These are phyloP conservation scores for Arachis monticola DNA, from an alignment of 331 rosid genomes.

Conservation along the genomic window DNA sequence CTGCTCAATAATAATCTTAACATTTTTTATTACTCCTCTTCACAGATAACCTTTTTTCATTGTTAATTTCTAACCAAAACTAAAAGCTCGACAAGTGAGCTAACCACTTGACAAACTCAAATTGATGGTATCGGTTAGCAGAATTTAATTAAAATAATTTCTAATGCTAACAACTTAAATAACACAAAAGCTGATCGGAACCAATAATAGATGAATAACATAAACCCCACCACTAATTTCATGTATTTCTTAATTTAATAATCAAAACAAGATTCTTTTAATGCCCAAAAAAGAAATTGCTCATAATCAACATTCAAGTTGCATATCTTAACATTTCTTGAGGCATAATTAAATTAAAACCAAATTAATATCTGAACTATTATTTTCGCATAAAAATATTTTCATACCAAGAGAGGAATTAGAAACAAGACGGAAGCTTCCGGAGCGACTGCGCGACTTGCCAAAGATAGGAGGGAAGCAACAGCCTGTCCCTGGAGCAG, in stretches of 20 bases:
- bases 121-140: neutral
- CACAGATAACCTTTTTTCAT: no score
- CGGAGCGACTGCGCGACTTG: slow-evolving; percentile 18
- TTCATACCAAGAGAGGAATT: slow-evolving; percentile 30
- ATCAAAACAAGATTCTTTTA: neutral
- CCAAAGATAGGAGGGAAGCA: slow-evolving; percentile 49
- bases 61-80: neutral
- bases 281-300: no score
- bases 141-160: neutral
- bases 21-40: no score
- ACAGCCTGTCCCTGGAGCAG: slow-evolving; percentile 44
- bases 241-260: neutral
- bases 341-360: no score
- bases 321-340: no score
- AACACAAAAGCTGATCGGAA: neutral
- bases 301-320: neutral
- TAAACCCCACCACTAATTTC: neutral
- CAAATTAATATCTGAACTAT: no score
- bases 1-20: slow-evolving; percentile 25
- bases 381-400: no score
- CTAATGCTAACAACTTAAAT: neutral
- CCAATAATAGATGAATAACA: neutral
- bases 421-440: slow-evolving; percentile 32
- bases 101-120: no score
- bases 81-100: neutral